These are phyloP conservation scores for Nothopassalora personata DNA, from an alignment of 2,329 filamentous ascomycete genomes.

Conservation along the genomic window DNA sequence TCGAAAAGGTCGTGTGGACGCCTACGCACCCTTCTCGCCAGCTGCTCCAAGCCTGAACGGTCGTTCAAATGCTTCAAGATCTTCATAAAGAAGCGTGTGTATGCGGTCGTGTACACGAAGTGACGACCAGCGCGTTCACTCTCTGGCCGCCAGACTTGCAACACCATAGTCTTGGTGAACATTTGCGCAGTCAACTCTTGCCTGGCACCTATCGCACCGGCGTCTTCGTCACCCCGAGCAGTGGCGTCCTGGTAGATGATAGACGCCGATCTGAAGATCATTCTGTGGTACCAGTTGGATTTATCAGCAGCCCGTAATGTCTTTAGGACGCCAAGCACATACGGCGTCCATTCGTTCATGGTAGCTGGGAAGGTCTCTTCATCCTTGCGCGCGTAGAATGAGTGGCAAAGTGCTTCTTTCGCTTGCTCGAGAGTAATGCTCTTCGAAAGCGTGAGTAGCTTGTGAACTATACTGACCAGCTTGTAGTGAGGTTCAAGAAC, in stretches of 20 bases:
- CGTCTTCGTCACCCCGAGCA: slow-evolving; percentile 11
- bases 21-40: slow-evolving; percentile 74
- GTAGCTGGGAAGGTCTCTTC: slow-evolving; percentile 40
- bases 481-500: slow-evolving; percentile 92
- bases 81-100: slow-evolving; percentile 74
- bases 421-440: slow-evolving; percentile 41
- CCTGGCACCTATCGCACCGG: slow-evolving; percentile 59
- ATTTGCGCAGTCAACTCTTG: slow-evolving; percentile 76
- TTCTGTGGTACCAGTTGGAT: slow-evolving; percentile 91
- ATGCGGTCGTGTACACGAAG: slow-evolving; percentile 85
- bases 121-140: slow-evolving; percentile 78
- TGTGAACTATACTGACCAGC: slow-evolving; percentile 74
- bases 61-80: slow-evolving; percentile 72
- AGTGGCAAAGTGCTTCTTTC: slow-evolving; percentile 47
- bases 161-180: slow-evolving; percentile 89
- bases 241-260: slow-evolving; percentile 53
- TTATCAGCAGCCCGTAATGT: slow-evolving; percentile 68
- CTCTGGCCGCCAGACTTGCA: slow-evolving; percentile 94
- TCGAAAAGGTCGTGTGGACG: slow-evolving; percentile 70
- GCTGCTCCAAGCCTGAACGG: slow-evolving; percentile 66
- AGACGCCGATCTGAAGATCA: slow-evolving; percentile 68
- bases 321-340: slow-evolving; percentile 59
- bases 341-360: slow-evolving; percentile 52
- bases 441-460: slow-evolving; percentile 58
- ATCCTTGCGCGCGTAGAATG: slow-evolving; percentile 50